Evolutionary conservation across 768 basidiomycete species (phyloP), one percentile per base, ranked within the genome.

Genomic region (Xerocomellus chrysenteron): DNA sequence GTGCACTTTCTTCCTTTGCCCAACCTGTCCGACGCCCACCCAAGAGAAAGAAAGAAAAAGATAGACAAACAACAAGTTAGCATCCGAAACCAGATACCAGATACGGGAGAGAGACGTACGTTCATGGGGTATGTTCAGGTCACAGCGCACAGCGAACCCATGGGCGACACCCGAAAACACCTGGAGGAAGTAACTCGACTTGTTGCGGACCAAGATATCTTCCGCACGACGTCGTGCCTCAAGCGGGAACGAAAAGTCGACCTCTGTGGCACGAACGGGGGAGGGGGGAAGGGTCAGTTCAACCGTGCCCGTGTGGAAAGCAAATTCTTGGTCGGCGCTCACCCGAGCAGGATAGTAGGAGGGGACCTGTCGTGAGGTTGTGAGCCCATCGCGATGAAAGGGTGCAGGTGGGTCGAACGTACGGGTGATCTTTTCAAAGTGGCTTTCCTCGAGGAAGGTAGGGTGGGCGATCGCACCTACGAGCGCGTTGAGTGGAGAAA

Each of bases 1-100:
- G 72, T 3, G 82, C 82, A 14, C 80, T 78, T 55, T 84, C 79
- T 54, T 84, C 83, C 65, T 82, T 83, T 4, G 80, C 80, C 82
- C 81, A 84, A 24, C 82, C 82, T 84, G 47, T 39, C 13, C 46
- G n/a, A 28, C 4, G 32, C 32, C 10, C 32, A 28, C 28, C 28
- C 28, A 28, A 6, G 5, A 5, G 5, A 6, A 33, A 6, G 26
- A 5, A 26, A 26, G 26, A n/a, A 26, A 5, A 26, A 2, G 26
- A 26, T 5, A 26, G 5, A 26, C 26, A 26, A 26, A 5, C 26
- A 26, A 32, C 50, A 19, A n/a, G 11, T 50, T 12, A 40, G 4
- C 4, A 3, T 41, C 17, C 17, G 13, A 26, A 33, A 53, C 8
- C 14, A 16, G 6, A 36, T 14, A 5, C 5, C 5, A 36, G 35